phyloP scores from a whole-genome alignment of 2,329 filamentous ascomycete genomes.

The Bipolaris victoriae region DNA sequence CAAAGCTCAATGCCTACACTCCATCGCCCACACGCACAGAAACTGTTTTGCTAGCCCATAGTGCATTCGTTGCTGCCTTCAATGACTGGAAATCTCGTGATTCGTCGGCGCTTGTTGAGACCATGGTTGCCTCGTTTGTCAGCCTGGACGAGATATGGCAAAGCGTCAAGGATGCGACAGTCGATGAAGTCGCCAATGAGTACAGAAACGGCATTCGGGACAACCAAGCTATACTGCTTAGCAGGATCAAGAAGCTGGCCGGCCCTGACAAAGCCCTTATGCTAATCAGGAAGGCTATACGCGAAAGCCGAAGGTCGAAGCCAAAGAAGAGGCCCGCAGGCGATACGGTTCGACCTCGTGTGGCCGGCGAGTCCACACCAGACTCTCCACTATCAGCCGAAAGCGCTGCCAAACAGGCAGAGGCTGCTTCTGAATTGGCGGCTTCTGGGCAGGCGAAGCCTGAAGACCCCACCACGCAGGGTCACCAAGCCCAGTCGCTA shows the following conservation, averaged over 20 bases:
- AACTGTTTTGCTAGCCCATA: conserved; percentile 71
- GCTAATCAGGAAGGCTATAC: conserved; percentile 76
- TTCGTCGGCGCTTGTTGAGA: conserved; percentile 76
- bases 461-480: conserved; percentile 27
- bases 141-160: conserved; percentile 84
- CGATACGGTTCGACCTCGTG: conserved; percentile 70
- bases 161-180: conserved; percentile 78
- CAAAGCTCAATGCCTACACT: conserved; percentile 69
- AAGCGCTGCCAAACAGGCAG: conserved; percentile 46
- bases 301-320: conserved; percentile 70
- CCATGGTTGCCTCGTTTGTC: conserved; percentile 86
- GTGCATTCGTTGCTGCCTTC: conserved; percentile 78
- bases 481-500: conserved; percentile 53
- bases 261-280: conserved; percentile 73
- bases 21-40: conserved; percentile 67
- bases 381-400: conserved; percentile 36
- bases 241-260: conserved; percentile 78
- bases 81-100: conserved; percentile 85
- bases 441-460: conserved; percentile 25
- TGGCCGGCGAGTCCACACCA: conserved; percentile 56
- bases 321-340: conserved; percentile 69
- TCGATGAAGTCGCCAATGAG: conserved; percentile 74
- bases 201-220: conserved; percentile 81
- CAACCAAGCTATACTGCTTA: conserved; percentile 79
- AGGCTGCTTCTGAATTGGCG: conserved; percentile 41